Conservation (phyloP, 108 stramenopile genomes). For the Nannochloropsis salina region DNA sequence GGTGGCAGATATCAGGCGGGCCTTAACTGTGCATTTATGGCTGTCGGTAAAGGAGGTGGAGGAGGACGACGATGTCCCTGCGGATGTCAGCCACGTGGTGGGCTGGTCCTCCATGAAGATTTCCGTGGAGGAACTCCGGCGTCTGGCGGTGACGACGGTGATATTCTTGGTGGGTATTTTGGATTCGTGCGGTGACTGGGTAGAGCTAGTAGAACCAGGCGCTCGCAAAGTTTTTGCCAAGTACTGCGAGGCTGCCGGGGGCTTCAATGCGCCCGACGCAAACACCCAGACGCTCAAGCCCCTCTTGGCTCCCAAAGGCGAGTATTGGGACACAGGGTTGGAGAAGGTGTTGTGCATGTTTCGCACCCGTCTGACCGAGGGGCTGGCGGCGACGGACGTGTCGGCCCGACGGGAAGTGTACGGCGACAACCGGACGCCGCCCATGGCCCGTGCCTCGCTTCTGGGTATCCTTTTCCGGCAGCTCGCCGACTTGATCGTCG, state of each 20-base stretch:
- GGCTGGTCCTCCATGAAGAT: conserved; percentile 17
- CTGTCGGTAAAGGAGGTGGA: not conserved
- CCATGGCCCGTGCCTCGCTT: not conserved
- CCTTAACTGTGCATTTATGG: not conserved
- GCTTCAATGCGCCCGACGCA: not conserved
- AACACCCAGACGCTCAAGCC: not conserved
- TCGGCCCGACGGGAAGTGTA: not conserved
- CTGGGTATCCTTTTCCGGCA: conserved; percentile 8
- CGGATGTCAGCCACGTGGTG: not conserved
- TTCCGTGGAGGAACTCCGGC: not conserved
- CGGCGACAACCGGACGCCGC: not conserved
- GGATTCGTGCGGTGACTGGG: not conserved
- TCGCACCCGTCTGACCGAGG: not conserved
- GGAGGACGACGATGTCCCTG: conserved; percentile 1
- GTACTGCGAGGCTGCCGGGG: not conserved
- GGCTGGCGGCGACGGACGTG: not conserved
- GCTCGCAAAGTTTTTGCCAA: not conserved
- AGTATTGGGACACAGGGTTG: not conserved
- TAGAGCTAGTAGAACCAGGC: not conserved
- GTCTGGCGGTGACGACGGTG: conserved; percentile 6
- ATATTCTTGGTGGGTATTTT: not conserved
- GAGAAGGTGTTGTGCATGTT: not conserved
- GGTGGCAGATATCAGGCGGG: not conserved
- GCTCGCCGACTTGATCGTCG: not conserved
- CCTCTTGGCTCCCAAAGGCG: conserved; percentile 3